Base-by-base conservation (phyloP, 768 basidiomycete genomes). In the Rhodotorula babjevae region DNA sequence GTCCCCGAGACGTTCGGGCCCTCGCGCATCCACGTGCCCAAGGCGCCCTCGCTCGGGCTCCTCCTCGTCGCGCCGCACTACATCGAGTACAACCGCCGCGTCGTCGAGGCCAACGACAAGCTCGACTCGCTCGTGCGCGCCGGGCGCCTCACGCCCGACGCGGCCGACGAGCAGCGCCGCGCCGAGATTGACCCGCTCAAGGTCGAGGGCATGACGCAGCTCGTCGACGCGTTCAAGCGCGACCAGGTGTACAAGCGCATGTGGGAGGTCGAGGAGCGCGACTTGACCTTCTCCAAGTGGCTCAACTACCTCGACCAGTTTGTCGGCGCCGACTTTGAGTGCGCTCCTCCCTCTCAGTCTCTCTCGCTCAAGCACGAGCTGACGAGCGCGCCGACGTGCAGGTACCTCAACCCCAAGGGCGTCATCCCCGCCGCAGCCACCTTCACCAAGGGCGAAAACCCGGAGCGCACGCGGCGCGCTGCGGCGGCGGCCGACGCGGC, bases 41-140 rank as follows among this genome's bases (percentile, higher is more conserved):
- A 95, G 82, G 95, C 97, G 84, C 96, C 96, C 21, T 89, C 93
- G 4, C 85, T 99, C 27, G 96, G 96, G 21, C 85, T 99, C 10
- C 83, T 99, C 33, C 87, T 99, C 36, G 93, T 98, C 82, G 80
- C 81, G 58, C 84, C 84, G 5, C 79, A 81, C 58, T 84, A 83
- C 76, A 74, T 77, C 44, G 76, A 78, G n/a, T 84, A 84, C 78
- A 84, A 84, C 75, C 60, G 74, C 31, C 78, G 79, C 21, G 76
- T 83, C 49, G 63, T 29, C 15, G 77, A 78, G n/a, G 55, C 63
- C 2, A 80, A 80, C 72, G 58, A 69, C 19, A 76, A 79, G 57
- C 49, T 77, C 7, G 76, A 70, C 36, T 72, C 74, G 3, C 65
- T 74, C 42, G 0, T 68, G 47, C 64, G 50, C 49, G 63, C 53